A percentile compares a stretch with the other conserved stretches of the same genome.
phyloP scores from a whole-genome alignment of 2,329 filamentous ascomycete genomes.

The Lasiodiplodia sp. region DNA sequence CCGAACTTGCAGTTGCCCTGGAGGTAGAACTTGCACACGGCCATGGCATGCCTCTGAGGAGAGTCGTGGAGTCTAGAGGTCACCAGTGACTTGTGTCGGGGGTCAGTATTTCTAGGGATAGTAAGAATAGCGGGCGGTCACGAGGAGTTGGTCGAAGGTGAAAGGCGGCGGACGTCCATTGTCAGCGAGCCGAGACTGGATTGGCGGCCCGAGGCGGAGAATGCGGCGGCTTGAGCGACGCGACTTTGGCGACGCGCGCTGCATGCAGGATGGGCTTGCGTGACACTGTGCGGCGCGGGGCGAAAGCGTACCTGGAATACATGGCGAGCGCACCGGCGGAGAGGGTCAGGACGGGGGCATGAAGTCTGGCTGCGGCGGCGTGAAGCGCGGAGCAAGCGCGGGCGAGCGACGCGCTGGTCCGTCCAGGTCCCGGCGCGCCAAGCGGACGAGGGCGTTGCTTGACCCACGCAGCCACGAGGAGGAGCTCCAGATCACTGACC shows the following conservation, averaged over 20 bases:
- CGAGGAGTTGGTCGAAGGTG: constrained; percentile 6
- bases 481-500: constrained; percentile 20
- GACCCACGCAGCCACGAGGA: constrained; percentile 20
- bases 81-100: constrained; percentile 16
- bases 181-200: constrained; percentile 24
- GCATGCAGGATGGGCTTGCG: constrained; percentile 12
- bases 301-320: constrained; percentile 21
- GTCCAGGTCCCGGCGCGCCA: constrained; percentile 19
- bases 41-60: constrained; percentile 40
- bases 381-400: not conserved
- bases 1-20: constrained; percentile 72
- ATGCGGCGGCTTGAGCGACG: constrained; percentile 23
- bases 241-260: constrained; percentile 16
- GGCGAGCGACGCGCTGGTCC: constrained; percentile 9
- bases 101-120: constrained; percentile 9
- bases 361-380: not conserved
- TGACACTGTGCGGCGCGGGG: constrained; percentile 7
- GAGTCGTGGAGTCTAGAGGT: constrained; percentile 20
- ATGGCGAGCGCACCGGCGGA: not conserved
- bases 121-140: constrained; percentile 2
- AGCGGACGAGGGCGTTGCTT: constrained; percentile 1
- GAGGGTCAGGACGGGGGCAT: not conserved
- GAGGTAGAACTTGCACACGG: constrained; percentile 69
- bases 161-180: constrained; percentile 1
- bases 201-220: constrained; percentile 24